Percentiles rank a stretch among this genome's conserved stretches.
Conservation (phyloP, 441 rosid genomes). For the Mallotus repandus region DNA sequence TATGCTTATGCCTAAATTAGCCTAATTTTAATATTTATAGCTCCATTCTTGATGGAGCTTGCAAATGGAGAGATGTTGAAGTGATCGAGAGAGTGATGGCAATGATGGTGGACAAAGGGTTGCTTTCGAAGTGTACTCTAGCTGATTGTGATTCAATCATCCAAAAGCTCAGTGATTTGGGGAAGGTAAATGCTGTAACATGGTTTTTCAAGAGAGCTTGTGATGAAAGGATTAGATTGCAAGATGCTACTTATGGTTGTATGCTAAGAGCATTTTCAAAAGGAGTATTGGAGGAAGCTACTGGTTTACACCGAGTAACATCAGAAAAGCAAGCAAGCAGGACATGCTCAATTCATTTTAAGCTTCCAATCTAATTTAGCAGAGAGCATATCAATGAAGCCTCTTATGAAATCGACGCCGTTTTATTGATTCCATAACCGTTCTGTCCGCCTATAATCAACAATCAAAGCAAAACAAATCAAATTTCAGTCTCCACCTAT, state of each 20-base stretch:
- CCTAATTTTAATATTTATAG: conserved; percentile 46
- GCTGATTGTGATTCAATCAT: conserved; percentile 33
- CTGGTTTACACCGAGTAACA: conserved; percentile 34
- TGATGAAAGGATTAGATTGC: conserved; percentile 32
- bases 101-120: conserved; percentile 42
- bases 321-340: conserved; percentile 19
- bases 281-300: conserved; percentile 53
- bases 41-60: conserved; percentile 68
- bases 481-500: no score
- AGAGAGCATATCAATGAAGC: no score
- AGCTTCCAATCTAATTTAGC: no score
- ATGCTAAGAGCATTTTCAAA: conserved; percentile 47
- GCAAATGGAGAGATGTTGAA: conserved; percentile 40
- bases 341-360: no score
- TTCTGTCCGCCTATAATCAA: no score
- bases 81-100: conserved; percentile 20
- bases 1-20: background rate
- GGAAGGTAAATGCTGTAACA: conserved; percentile 51
- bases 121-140: conserved; percentile 27
- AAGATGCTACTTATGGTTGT: conserved; percentile 47
- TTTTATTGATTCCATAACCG: no score
- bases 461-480: no score
- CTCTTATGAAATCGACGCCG: no score
- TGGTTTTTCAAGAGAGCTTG: conserved; percentile 51
- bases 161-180: conserved; percentile 57